A percentile compares a stretch with the other conserved stretches of the same genome.
Conservation (phyloP, 805 yeast species). For the Diddensiella santjacobensis region DNA sequence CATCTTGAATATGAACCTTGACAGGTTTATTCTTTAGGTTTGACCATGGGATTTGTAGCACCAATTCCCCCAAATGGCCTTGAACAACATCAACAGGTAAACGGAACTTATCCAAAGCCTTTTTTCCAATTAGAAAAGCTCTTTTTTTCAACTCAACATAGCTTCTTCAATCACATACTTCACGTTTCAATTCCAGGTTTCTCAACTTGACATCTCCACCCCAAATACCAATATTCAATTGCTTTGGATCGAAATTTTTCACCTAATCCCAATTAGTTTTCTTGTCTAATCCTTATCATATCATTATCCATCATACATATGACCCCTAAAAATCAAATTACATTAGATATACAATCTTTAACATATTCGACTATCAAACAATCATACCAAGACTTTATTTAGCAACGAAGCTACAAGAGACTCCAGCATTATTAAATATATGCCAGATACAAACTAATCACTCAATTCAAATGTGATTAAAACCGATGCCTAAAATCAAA, state of each 20-base stretch:
- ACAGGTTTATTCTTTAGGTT: slow-evolving; percentile 91
- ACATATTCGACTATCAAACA: too few relatives aligned
- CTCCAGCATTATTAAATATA: slow-evolving; percentile 40
- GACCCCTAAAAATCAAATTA: too few relatives aligned
- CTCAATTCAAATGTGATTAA: too few relatives aligned
- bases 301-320: slow-evolving; percentile 24
- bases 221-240: slow-evolving; percentile 94
- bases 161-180: slow-evolving; percentile 36
- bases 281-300: neutral
- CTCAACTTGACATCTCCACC: slow-evolving; percentile 89
- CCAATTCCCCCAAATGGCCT: slow-evolving; percentile 86
- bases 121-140: too few relatives aligned
- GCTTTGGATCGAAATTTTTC: slow-evolving; percentile 93
- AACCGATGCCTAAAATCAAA: too few relatives aligned
- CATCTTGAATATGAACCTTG: slow-evolving; percentile 79
- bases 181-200: slow-evolving; percentile 76
- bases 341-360: too few relatives aligned
- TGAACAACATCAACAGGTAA: slow-evolving; percentile 83
- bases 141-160: neutral
- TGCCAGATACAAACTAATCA: too few relatives aligned
- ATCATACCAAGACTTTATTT: slow-evolving; percentile 38
- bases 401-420: slow-evolving; percentile 42
- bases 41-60: slow-evolving; percentile 95
- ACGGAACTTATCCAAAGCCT: slow-evolving; percentile 77
- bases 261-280: slow-evolving; percentile 13